phyloP scores from a whole-genome alignment of 2,329 filamentous ascomycete species.

The Massarina eburnea region DNA sequence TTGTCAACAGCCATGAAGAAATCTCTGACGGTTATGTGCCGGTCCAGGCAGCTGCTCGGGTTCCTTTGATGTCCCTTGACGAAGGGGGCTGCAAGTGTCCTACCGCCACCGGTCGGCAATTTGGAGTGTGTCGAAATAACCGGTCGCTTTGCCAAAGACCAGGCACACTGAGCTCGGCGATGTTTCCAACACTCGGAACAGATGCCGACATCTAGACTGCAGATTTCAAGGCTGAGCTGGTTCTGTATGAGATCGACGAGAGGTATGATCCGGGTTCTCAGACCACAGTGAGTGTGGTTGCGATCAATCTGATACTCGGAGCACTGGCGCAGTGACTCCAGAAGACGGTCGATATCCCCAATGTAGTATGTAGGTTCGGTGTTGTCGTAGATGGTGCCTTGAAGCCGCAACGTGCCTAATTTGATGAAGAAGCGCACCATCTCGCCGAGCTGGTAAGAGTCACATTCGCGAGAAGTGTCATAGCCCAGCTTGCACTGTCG shows the following conservation, averaged over 20 bases:
- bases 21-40: constrained; percentile 37
- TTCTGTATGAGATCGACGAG: constrained; percentile 65
- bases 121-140: constrained; percentile 44
- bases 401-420: constrained; percentile 62
- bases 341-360: constrained; percentile 63
- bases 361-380: constrained; percentile 53
- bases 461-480: constrained; percentile 70
- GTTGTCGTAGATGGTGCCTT: constrained; percentile 45
- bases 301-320: constrained; percentile 74
- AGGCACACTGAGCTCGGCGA: constrained; percentile 44
- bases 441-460: constrained; percentile 77
- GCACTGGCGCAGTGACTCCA: constrained; percentile 64
- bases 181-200: constrained; percentile 50
- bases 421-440: constrained; percentile 71
- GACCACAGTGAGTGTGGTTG: constrained; percentile 72
- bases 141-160: constrained; percentile 49
- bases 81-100: constrained; percentile 10
- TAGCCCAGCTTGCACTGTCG: constrained; percentile 74
- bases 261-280: constrained; percentile 65
- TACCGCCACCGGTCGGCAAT: constrained; percentile 20
- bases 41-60: constrained; percentile 33
- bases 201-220: constrained; percentile 44
- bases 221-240: constrained; percentile 37
- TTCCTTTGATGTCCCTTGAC: constrained; percentile 24
- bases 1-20: constrained; percentile 44